Evolutionary conservation across 2,329 filamentous ascomycete genomes (phyloP).

Genomic region (Trichoderma afroharzianum): DNA sequence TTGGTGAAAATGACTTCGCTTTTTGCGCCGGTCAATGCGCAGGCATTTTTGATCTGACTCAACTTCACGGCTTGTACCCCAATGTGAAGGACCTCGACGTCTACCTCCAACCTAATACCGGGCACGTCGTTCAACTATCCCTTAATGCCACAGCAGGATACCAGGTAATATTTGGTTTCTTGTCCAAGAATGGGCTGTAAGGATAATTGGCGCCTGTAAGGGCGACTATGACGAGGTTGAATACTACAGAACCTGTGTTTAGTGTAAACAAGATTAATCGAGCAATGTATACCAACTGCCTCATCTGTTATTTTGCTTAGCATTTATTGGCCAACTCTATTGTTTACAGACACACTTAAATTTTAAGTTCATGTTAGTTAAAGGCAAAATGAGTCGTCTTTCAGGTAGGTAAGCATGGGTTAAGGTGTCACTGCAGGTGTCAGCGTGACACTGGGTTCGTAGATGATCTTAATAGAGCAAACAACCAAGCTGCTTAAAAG

Average conservation of each 20-base stretch:
- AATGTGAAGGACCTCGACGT: not conserved
- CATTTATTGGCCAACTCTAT: not conserved
- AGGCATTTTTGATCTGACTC: not conserved
- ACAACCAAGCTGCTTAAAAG: not conserved
- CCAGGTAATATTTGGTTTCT: not conserved
- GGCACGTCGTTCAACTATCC: not conserved
- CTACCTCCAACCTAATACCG: not conserved
- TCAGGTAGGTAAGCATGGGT: not conserved
- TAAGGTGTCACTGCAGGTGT: not conserved
- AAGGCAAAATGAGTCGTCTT: not conserved
- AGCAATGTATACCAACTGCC: not conserved
- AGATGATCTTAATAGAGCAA: not conserved
- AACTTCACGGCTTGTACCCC: not conserved
- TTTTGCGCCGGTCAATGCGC: not conserved
- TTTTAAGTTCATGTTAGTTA: not conserved
- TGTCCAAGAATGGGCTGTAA: not conserved
- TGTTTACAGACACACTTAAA: not conserved
- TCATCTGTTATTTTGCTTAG: not conserved
- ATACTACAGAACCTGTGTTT: not conserved
- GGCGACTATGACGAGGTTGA: not conserved
- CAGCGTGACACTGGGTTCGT: not conserved
- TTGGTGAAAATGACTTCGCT: not conserved
- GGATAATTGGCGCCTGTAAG: not conserved
- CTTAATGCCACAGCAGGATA: not conserved
- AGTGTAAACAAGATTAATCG: not conserved